Conservation (phyloP, 2,329 filamentous ascomycete genomes). For the Aureobasidium sp. region DNA sequence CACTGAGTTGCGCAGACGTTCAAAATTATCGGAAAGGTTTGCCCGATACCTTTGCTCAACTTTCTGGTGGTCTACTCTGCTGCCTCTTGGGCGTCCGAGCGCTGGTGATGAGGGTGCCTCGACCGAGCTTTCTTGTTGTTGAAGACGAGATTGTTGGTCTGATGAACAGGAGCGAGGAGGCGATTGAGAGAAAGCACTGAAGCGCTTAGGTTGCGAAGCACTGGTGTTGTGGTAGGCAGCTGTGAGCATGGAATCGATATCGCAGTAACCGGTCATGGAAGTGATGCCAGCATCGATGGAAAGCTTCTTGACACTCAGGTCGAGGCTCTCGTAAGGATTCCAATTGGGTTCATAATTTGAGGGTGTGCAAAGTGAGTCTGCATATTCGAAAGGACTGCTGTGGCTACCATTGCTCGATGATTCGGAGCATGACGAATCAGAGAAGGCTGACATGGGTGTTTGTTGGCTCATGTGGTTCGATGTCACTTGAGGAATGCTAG, state of each 20-base stretch:
- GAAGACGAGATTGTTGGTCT: not conserved
- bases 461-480: constrained; percentile 2
- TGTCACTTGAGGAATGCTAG: not conserved
- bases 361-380: constrained; percentile 6
- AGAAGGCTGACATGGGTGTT: constrained; percentile 11
- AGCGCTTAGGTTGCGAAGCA: constrained; percentile 3
- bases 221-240: constrained; percentile 9
- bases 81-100: not conserved
- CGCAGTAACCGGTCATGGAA: constrained; percentile 15
- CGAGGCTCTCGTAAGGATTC: constrained; percentile 4
- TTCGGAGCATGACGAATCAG: constrained; percentile 8
- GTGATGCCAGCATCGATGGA: constrained; percentile 9
- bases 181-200: constrained; percentile 2
- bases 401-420: not conserved
- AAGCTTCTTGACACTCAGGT: not conserved
- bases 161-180: not conserved
- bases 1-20: not conserved
- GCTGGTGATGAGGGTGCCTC: not conserved
- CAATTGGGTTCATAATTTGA: not conserved
- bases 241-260: constrained; percentile 8
- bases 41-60: constrained; percentile 14
- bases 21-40: constrained; percentile 6
- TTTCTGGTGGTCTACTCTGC: not conserved
- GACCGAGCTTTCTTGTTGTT: not conserved
- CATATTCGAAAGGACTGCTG: constrained; percentile 13